Base-by-base conservation (phyloP, 345 rosid genomes). In the Geranium rotundifolium region DNA sequence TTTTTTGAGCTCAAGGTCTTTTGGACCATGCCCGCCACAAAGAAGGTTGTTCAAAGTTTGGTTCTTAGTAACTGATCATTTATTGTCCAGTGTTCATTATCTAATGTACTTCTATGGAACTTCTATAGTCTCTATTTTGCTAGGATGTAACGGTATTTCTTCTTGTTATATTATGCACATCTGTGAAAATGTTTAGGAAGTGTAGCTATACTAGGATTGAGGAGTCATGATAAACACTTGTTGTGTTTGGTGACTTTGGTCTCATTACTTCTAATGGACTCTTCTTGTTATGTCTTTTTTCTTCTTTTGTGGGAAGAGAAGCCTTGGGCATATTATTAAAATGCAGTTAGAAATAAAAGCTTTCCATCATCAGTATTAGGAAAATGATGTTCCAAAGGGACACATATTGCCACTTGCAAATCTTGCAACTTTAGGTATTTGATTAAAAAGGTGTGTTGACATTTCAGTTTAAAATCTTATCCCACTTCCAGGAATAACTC, bases 21-120 rank as follows among this genome's bases (percentile, higher is more conserved):
- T 62, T 57, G 60, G 39, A 37, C 69, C 58, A 75, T 75, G 79
- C 79, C 75, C 14, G 56, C 63, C 39, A 18, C 61, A 10, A 71
- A 70, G 69, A 71, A 71, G 79, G 79, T 66, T 20, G 30, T 62
- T 19, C 52, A 34, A 39, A 20, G 56, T 19, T 30, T 63, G 29
- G 3, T 19, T 23, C 63, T 34, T 39, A 49, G 31, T 17, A 19
- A 34, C 31, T 37, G 19, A 19, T 5, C 56, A 2, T 57, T n/a
- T 58, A 17, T 14, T 29, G 34, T 23, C 19, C 67, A 5, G 1
- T 49, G 18, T 27, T 34, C 15, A 7, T 59, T 1, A 10, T 13
- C 1, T 1, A 19, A 16, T 56, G 9, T 10, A 62, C 14, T 30
- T 20, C 39, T 34, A 20, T 56, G 31, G 50, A n/a, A 18, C n/a